A percentile compares a stretch with the other conserved stretches of the same genome.
phyloP scores from a whole-genome alignment of 495 filamentous ascomycete genomes.

The Hypomontagnella submonticulosa region DNA sequence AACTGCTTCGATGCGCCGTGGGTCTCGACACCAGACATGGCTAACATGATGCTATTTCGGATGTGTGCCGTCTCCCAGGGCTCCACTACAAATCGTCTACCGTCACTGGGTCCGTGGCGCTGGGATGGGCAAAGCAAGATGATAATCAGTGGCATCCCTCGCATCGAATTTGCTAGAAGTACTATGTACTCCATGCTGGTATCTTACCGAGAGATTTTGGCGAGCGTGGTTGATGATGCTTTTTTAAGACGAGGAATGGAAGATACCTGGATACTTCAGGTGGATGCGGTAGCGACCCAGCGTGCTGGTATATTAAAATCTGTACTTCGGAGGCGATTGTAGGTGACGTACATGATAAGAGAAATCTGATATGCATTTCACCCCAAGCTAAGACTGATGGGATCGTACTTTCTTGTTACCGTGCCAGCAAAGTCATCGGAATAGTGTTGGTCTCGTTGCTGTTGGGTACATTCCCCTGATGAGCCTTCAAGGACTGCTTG shows the following conservation, averaged over 20 bases:
- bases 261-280: neutral
- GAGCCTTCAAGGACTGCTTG: constrained; percentile 1
- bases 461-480: constrained; percentile 18
- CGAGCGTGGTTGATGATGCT: neutral
- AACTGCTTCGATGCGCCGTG: constrained; percentile 33
- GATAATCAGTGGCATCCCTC: constrained; percentile 3
- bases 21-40: constrained; percentile 30
- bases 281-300: constrained; percentile 9
- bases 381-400: too few species aligned
- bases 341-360: constrained; percentile 14
- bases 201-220: constrained; percentile 10
- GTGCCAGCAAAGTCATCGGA: too few species aligned
- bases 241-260: neutral
- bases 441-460: too few species aligned
- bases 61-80: constrained; percentile 34
- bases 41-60: constrained; percentile 42
- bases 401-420: too few species aligned
- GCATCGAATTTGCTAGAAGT: neutral
- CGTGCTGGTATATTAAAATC: constrained; percentile 25
- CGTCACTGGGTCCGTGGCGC: constrained; percentile 27
- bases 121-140: constrained; percentile 34
- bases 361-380: neutral
- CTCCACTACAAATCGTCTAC: constrained; percentile 22
- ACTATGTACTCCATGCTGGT: neutral
- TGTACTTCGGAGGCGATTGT: constrained; percentile 11